These are phyloP conservation scores for Penicillium verrucosum DNA, from an alignment of 2,329 filamentous ascomycete species.

Conservation along the genomic window DNA sequence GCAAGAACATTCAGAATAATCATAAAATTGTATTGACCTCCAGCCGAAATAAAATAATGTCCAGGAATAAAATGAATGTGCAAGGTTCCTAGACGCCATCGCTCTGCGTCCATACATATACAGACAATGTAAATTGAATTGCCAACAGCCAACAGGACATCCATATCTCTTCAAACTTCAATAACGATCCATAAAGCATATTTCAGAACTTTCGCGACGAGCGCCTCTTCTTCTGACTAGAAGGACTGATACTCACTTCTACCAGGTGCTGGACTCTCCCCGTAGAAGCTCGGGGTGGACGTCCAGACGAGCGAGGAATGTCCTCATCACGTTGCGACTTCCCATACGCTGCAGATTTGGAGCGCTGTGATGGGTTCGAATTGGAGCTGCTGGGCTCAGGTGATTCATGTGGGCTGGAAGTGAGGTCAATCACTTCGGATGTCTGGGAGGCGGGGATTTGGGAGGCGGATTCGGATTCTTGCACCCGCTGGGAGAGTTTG, in stretches of 20 bases:
- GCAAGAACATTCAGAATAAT: background rate
- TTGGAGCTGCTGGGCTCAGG: background rate
- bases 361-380: background rate
- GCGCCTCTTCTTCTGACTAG: slow-evolving; percentile 14
- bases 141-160: background rate
- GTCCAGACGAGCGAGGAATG: slow-evolving; percentile 12
- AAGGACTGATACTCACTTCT: slow-evolving; percentile 21
- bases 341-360: background rate
- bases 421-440: slow-evolving; percentile 21
- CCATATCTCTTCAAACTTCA: background rate
- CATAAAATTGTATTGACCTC: background rate
- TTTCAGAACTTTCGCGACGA: slow-evolving; percentile 9
- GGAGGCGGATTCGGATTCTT: background rate
- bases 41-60: slow-evolving; percentile 4
- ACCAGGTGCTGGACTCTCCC: slow-evolving; percentile 15
- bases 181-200: background rate
- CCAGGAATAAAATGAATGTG: slow-evolving; percentile 3
- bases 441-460: slow-evolving; percentile 12
- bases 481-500: background rate
- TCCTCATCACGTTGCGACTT: slow-evolving; percentile 3
- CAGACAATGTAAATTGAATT: background rate
- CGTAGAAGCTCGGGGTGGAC: slow-evolving; percentile 22
- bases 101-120: slow-evolving; percentile 2
- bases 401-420: slow-evolving; percentile 5
- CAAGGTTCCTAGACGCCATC: slow-evolving; percentile 9